Evolutionary conservation across 2,329 filamentous ascomycete genomes (phyloP), one percentile per base, ranked within the genome.

Genomic region (Rasamsonia emersonii): DNA sequence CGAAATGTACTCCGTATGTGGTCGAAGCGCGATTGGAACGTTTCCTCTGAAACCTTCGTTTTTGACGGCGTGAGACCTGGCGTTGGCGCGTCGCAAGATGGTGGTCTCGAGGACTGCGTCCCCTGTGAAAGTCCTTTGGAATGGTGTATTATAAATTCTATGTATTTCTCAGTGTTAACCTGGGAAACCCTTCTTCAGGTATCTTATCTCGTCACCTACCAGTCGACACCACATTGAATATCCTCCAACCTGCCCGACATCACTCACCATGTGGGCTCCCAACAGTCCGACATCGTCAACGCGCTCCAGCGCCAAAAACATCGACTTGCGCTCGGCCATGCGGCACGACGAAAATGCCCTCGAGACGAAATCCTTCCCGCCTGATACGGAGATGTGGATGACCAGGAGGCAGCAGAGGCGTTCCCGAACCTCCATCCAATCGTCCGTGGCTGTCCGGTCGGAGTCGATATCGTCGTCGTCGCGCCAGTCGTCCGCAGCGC

Each of bases 321-420:
- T 36, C 24, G 34, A 36, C 11, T 18, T 36, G 6, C 18, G 25
- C 24, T 9, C 18, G 3, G 20, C 18, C 6, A 15, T 10, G n/a
- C 3, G 15, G 1, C 27, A 19, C 1, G 20, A 32, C 3, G 9
- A 29, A 9, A 24, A 19, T 6, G 10, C 15, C 10, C 18, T 23
- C 14, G 23, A 26, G 9, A 9, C 25, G 13, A n/a, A 11, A 3
- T 16, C 29, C 13, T 36, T 32, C 14, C 26, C 25, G 4, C 14
- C 24, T 8, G 24, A 27, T 9, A 33, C 29, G 18, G 31, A 33
- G 5, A 34, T 37, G 35, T 37, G 35, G 35, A 16, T 18, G 9
- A 19, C 14, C 13, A 26, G n/a, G 10, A n/a, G 24, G 15, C 24
- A 30, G 14, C 13, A 25, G 10, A 21, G 29, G 7, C 29, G 24